Evolutionary conservation across 257 asterid genomes (phyloP), one percentile per base, ranked within the genome.

Genomic region (Agastache rugosa): DNA sequence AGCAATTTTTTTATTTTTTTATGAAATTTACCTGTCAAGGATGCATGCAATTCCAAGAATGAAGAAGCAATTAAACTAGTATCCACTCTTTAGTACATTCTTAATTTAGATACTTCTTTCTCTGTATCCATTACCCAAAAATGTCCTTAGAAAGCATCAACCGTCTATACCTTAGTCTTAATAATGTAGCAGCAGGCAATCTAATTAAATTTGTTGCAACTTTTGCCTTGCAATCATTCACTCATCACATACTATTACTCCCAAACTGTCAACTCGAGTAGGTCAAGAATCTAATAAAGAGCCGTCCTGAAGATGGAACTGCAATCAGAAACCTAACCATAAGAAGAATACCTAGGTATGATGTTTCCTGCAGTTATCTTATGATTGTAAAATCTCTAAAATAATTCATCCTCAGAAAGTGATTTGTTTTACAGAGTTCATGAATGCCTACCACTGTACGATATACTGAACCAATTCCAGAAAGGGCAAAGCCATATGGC

Each of bases 401-500:
- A 60, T 16, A 44, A 44, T 47, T 8, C 39, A 45, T 47, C 22
- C 63, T 72, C 63, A 31, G 66, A 16, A 48, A 56, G 20, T 27
- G 61, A 70, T 53, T 29, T 66, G 8, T 29, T 35, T 56, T 59
- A 51, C 85, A 86, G 88, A 69, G 82, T 86, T 75, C 81, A 79
- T 20, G 90, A 79, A 70, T 76, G 67, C 62, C 83, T 61, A 45
- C 88, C 92, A 45, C 73, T 90, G 78, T 89, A 88, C 59, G 93
- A 85, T 65, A 83, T 90, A 64, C 67, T 91, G 69, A 89, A 87
- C 84, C 91, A 90, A 74, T 90, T 91, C 79, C 91, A 88, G 85
- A 88, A 85, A 77, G 97, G 96, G 70, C 91, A 89, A 29, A 88
- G 93, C 83, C 96, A 91, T 71, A 91, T 91, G 95, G 96, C 91